phyloP scores from a whole-genome alignment of 2,329 filamentous ascomycete genomes.

The Cytospora leucostoma region DNA sequence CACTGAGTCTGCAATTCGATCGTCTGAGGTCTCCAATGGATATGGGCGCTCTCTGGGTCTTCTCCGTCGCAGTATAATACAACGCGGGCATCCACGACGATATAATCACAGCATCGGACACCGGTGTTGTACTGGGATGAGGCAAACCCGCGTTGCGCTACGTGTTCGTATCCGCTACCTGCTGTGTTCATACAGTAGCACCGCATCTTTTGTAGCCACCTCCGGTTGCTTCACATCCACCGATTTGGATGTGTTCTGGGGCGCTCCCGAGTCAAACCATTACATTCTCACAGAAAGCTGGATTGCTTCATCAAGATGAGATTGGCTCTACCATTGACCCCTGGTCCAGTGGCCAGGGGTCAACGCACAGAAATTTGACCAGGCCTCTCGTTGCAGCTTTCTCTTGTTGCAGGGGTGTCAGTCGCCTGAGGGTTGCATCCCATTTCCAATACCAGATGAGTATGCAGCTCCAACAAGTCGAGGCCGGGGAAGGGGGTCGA shows the following conservation, averaged over 20 bases:
- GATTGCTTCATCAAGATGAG: neutral
- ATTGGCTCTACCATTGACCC: neutral
- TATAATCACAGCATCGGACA: neutral
- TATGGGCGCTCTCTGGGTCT: neutral
- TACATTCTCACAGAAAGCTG: neutral
- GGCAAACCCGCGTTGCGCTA: constrained; percentile 14
- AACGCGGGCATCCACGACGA: neutral
- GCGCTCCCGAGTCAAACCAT: neutral
- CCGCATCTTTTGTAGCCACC: neutral
- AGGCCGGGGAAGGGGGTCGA: neutral
- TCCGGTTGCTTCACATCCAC: constrained; percentile 1
- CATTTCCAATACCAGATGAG: constrained; percentile 7
- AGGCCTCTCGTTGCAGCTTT: constrained; percentile 12
- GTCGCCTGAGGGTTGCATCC: constrained; percentile 8
- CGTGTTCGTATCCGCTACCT: constrained; percentile 20
- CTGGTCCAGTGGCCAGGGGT: neutral
- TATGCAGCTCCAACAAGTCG: constrained; percentile 16
- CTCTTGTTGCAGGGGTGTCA: constrained; percentile 9
- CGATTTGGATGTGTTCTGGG: neutral
- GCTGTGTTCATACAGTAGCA: constrained; percentile 14
- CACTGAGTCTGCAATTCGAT: neutral
- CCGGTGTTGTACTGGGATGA: constrained; percentile 3
- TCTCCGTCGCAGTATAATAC: neutral
- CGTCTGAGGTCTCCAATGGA: neutral
- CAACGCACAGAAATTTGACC: neutral